Base-by-base conservation (phyloP, 2,329 filamentous ascomycete species). In the Diatrype stigma region DNA sequence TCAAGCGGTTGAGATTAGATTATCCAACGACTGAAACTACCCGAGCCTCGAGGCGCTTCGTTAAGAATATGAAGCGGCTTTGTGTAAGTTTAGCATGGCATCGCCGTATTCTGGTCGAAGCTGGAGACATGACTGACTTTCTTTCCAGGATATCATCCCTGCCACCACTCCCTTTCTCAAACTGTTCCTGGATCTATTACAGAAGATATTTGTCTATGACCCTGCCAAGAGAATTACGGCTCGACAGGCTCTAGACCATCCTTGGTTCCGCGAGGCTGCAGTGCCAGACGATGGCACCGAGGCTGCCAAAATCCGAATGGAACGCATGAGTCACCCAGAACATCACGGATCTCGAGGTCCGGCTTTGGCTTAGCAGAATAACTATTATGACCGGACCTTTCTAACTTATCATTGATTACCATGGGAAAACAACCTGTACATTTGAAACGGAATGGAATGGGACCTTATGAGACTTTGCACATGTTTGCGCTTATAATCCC, bases 51-150 rank as follows among this genome's bases (percentile, higher is more conserved):
- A 74, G 78, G 54, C 74, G 82, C 60, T 88, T 87, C 61, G 85
- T 88, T 12, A 84, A 84, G 66, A 84, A 82, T n/a, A 88, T 88
- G 85, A 87, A 87, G 66, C 76, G 75, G 50, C 70, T 88, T 26
- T 74, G 79, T 53, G 84, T 87, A 71, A 57, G 80, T 70, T 21
- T 14, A 17, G 7, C 26, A 42, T 7, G 17, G 21, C 16, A 32
- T 7, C 26, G 3, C 5, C 45, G n/a, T 8, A 17, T 32, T 12
- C 17, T 45, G 4, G 6, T 34, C 32, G 6, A 17, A 35, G 10
- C 17, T 45, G 4, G 6, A 7, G 28, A 14, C 19, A 46, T 44
- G 48, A 58, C 52, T 71, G 49, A 63, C 51, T 19, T n/a, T 35
- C 34, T 17, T 37, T 34, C 7, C 30, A 87, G 84, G 82, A 86